These are phyloP conservation scores for Mycocentrospora acerina DNA, from an alignment of 2,329 filamentous ascomycete genomes.

Conservation along the genomic window DNA sequence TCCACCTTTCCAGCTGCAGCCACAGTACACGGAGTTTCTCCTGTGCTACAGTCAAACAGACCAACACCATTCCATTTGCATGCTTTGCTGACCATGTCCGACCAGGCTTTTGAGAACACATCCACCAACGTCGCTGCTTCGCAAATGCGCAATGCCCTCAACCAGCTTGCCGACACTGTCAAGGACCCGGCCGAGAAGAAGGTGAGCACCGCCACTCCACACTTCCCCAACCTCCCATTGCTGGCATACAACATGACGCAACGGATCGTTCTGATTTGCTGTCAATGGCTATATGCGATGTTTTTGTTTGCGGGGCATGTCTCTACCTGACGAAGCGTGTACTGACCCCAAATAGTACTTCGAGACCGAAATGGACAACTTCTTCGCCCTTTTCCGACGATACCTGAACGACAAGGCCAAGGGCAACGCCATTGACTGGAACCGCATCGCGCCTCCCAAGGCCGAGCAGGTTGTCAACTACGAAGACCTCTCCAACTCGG, in stretches of 20 bases:
- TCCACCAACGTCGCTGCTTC: conserved; percentile 96
- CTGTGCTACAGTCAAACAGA: too few species aligned
- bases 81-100: conserved; percentile 15
- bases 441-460: conserved; percentile 91
- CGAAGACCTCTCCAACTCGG: conserved; percentile 81
- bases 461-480: conserved; percentile 95
- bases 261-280: not conserved
- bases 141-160: conserved; percentile 98
- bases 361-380: conserved; percentile 99
- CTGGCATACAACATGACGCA: not conserved
- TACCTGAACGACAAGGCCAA: conserved; percentile 99
- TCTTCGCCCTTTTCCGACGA: conserved; percentile 96
- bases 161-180: conserved; percentile 87
- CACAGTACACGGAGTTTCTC: too few species aligned
- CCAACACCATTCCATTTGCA: not conserved
- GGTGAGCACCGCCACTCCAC: conserved; percentile 53
- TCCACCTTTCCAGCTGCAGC: too few species aligned
- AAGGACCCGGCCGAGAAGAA: conserved; percentile 75
- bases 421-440: conserved; percentile 95
- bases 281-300: conserved; percentile 2
- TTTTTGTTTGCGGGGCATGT: conserved; percentile 9
- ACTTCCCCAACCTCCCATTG: conserved; percentile 1
- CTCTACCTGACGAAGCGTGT: conserved; percentile 12
- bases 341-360: conserved; percentile 65
- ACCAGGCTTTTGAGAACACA: conserved; percentile 96